Evolutionary conservation across 192 early-diverging fungal genomes (phyloP), one percentile per base, ranked within the genome.

Genomic region (Phlyctochytrium arcticum): DNA sequence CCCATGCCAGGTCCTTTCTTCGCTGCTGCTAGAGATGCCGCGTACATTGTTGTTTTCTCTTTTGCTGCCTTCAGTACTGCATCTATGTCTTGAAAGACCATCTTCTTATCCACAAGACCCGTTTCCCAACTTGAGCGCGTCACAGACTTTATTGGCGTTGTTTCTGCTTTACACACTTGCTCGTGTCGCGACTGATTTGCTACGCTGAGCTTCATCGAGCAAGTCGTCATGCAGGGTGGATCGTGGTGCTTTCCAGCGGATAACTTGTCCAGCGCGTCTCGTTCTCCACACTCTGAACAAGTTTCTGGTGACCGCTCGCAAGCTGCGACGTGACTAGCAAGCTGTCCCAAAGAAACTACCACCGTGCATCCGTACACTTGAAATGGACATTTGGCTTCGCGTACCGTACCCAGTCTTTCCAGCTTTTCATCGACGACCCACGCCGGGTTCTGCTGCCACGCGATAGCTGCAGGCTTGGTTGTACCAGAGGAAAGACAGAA

Each of bases 51-150:
- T 6, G 35, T 35, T 24, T 46, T n/a, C 17, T 9, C 31, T 26
- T 69, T 57, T 17, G 60, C 60, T 21, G 66, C 57, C 4, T 34
- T 39, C 7, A 66, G 24, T 37, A 66, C 69, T 2, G 23, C 54
- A 19, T 63, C 67, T 1, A 63, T 30, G 30, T 35, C 27, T 3
- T 37, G 36, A 15, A 58, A 57, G 0, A 23, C 39, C 4, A 12
- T 26, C 29, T 71, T 64, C 36, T 63, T 75, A 59, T 72, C 58
- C 17, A 73, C 59, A 32, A 75, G 42, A 9, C 21, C 64, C 21
- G 15, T 15, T 48, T 79, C 73, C 77, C 77, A 79, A 3, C 42
- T 21, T 27, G 62, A n/a, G 2, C 44, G 9, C 32, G 50, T 57
- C 17, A 47, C 29, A 47, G 23, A 9, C 0, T 46, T 10, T 21